phyloP scores from a whole-genome alignment of 2,329 filamentous ascomycete genomes.

The Periglandula ipomoeae region DNA sequence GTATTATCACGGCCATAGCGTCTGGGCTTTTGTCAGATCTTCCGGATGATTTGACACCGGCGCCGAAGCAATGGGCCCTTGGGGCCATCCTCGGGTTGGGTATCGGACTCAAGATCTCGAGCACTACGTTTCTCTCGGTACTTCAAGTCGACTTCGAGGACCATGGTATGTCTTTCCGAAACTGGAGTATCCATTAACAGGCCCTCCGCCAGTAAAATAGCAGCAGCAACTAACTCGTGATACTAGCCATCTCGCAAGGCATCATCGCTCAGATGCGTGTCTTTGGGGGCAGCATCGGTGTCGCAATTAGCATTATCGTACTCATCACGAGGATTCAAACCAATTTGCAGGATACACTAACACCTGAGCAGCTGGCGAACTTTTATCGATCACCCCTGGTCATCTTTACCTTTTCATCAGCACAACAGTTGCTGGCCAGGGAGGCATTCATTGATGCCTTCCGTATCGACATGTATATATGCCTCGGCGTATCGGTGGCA shows the following conservation, averaged over 20 bases:
- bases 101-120: slow-evolving; percentile 12
- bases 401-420: slow-evolving; percentile 7
- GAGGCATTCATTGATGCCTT: slow-evolving; percentile 13
- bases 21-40: slow-evolving; percentile 12
- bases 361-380: slow-evolving; percentile 9
- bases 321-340: slow-evolving; percentile 18
- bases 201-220: neutral
- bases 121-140: slow-evolving; percentile 13
- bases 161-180: slow-evolving; percentile 9
- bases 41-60: slow-evolving; percentile 5
- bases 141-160: slow-evolving; percentile 14
- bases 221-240: neutral
- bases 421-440: slow-evolving; percentile 11
- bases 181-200: neutral
- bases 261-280: slow-evolving; percentile 42
- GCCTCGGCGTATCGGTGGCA: slow-evolving; percentile 10
- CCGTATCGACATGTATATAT: slow-evolving; percentile 13
- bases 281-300: slow-evolving; percentile 44
- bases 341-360: slow-evolving; percentile 9
- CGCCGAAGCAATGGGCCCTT: slow-evolving; percentile 11
- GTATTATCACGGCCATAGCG: slow-evolving; percentile 10
- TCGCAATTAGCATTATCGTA: slow-evolving; percentile 42
- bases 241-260: slow-evolving; percentile 39
- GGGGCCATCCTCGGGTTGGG: slow-evolving; percentile 13
- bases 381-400: slow-evolving; percentile 13